These are phyloP conservation scores for Dinochytrium kinnereticum DNA, from an alignment of 371 early-diverging fungal genomes.

Conservation along the genomic window DNA sequence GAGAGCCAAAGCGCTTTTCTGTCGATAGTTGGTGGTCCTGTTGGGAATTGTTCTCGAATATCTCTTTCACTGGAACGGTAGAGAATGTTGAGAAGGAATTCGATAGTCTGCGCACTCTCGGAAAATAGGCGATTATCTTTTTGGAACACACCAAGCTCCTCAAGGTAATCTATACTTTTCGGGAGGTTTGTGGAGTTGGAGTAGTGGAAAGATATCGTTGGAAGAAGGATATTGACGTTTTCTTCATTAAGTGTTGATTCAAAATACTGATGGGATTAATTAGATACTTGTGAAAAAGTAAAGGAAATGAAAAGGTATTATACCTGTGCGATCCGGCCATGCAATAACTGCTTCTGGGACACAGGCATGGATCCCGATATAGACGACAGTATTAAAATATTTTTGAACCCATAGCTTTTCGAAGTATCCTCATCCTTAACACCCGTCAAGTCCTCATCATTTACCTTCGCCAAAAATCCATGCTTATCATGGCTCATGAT, in stretches of 20 bases:
- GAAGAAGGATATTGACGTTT: slow-evolving; percentile 12
- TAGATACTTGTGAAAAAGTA: neutral
- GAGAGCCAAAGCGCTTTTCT: neutral
- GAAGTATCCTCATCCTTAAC: neutral
- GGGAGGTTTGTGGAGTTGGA: slow-evolving; percentile 11
- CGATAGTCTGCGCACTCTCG: slow-evolving; percentile 3
- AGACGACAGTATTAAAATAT: neutral
- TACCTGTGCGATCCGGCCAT: slow-evolving; percentile 10
- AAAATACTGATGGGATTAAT: neutral
- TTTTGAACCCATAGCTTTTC: slow-evolving; percentile 12
- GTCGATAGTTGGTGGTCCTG: slow-evolving; percentile 1
- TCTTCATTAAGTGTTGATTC: slow-evolving; percentile 12
- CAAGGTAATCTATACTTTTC: slow-evolving; percentile 12
- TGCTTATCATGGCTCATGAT: neutral
- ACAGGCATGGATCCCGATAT: neutral
- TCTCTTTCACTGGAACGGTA: neutral
- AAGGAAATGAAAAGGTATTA: neutral
- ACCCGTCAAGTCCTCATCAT: neutral
- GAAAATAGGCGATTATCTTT: neutral
- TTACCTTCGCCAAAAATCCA: slow-evolving; percentile 4
- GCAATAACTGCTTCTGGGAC: neutral
- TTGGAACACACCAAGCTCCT: slow-evolving; percentile 7
- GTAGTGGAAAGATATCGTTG: slow-evolving; percentile 20
- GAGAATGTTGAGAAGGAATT: neutral
- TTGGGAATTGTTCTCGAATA: neutral